Evolutionary conservation across 2,329 filamentous ascomycete species (phyloP).

Genomic region (Periconia sp.): DNA sequence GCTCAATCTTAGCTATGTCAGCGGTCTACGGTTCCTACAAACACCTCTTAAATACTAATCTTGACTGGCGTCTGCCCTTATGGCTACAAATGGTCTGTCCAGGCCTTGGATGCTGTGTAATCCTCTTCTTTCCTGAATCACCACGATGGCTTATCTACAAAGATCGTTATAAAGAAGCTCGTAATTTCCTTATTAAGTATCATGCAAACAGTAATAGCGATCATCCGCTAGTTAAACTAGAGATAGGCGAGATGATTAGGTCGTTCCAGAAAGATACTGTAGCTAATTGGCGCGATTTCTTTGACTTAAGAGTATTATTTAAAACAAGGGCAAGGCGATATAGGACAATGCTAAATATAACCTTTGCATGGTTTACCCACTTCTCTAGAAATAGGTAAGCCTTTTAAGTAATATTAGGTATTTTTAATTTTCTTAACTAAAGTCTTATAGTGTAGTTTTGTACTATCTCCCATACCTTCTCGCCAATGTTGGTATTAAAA

Average conservation of each 20-base stretch:
- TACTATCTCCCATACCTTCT: slow-evolving; percentile 42
- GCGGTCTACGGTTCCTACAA: slow-evolving; percentile 30
- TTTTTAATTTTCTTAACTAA: neutral
- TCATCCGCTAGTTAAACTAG: slow-evolving; percentile 30
- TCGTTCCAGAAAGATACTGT: slow-evolving; percentile 21
- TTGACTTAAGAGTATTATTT: slow-evolving; percentile 22
- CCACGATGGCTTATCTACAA: slow-evolving; percentile 29
- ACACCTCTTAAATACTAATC: slow-evolving; percentile 20
- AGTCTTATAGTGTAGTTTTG: slow-evolving; percentile 26
- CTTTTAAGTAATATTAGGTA: neutral
- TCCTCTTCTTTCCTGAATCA: slow-evolving; percentile 27
- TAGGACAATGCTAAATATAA: slow-evolving; percentile 30
- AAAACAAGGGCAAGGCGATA: slow-evolving; percentile 27
- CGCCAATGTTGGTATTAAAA: slow-evolving; percentile 40
- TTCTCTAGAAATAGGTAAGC: slow-evolving; percentile 41
- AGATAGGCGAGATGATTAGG: slow-evolving; percentile 41
- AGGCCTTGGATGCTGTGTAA: slow-evolving; percentile 19
- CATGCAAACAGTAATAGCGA: slow-evolving; percentile 55
- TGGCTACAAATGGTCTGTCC: slow-evolving; percentile 33
- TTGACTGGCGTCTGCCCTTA: slow-evolving; percentile 29
- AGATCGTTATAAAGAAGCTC: slow-evolving; percentile 30
- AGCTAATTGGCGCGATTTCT: slow-evolving; percentile 26
- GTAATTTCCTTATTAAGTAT: slow-evolving; percentile 56
- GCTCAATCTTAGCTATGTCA: slow-evolving; percentile 28
- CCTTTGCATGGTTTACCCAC: slow-evolving; percentile 47